phyloP scores from a whole-genome alignment of 345 rosid species.

The Aquilaria yunnanensis region DNA sequence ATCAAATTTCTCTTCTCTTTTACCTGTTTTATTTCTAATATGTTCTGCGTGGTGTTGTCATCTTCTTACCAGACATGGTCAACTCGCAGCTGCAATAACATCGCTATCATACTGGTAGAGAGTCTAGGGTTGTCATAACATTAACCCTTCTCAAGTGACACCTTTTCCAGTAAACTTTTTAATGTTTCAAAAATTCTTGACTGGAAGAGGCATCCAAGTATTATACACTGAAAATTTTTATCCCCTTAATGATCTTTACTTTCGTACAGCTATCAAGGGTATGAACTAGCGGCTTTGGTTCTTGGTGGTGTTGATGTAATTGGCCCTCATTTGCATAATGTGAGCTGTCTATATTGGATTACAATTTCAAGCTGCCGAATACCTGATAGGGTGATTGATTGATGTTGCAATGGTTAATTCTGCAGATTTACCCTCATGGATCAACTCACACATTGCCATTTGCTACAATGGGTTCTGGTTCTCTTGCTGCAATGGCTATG shows the following conservation, averaged over 20 bases:
- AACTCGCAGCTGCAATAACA: slow-evolving; percentile 81
- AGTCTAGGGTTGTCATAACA: slow-evolving; percentile 76
- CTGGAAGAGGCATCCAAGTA: slow-evolving; percentile 1
- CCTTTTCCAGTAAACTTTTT: slow-evolving; percentile 53
- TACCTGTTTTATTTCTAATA: background rate
- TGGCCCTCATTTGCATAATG: slow-evolving; percentile 83
- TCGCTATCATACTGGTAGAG: slow-evolving; percentile 72
- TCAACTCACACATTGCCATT: slow-evolving; percentile 83
- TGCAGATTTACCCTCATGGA: slow-evolving; percentile 83
- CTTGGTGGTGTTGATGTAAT: slow-evolving; percentile 87
- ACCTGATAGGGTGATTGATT: slow-evolving; percentile 9
- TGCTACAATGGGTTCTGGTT: slow-evolving; percentile 92
- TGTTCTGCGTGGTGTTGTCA: slow-evolving; percentile 1
- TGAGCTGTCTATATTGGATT: slow-evolving; percentile 26
- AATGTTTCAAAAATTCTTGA: slow-evolving; percentile 1
- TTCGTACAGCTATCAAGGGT: slow-evolving; percentile 57
- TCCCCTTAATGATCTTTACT: slow-evolving; percentile 11
- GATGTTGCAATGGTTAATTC: slow-evolving; percentile 10
- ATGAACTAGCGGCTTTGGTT: slow-evolving; percentile 77
- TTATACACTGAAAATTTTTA: slow-evolving; percentile 12
- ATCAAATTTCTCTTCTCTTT: slow-evolving; percentile 1
- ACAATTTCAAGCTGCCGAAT: background rate
- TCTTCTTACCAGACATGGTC: slow-evolving; percentile 52
- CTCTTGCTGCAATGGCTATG: slow-evolving; percentile 81
- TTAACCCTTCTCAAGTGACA: slow-evolving; percentile 76